A percentile compares a stretch with the other conserved stretches of the same genome.
These are phyloP conservation scores for Orobanche coerulescens DNA, from an alignment of 257 asterid genomes.

Conservation along the genomic window DNA sequence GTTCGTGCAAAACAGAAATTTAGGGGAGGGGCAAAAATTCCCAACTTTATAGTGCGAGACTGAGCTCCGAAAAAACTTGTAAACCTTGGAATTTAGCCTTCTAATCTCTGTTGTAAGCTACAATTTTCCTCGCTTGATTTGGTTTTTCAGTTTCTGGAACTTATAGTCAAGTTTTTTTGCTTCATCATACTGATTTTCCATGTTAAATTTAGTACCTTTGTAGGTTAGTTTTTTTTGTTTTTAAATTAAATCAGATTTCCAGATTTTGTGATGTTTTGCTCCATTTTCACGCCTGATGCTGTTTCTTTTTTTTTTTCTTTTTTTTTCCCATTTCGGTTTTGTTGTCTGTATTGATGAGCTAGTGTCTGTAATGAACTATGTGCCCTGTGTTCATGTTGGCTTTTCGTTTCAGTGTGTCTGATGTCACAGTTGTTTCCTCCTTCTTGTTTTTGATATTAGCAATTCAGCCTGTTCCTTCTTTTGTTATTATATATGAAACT, in stretches of 20 bases:
- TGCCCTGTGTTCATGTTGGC: background rate
- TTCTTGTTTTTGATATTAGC: too few relatives aligned
- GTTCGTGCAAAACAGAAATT: slow-evolving; percentile 18
- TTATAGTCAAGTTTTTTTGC: background rate
- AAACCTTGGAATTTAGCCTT: slow-evolving; percentile 16
- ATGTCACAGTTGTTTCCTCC: too few relatives aligned
- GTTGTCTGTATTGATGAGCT: slow-evolving; percentile 4
- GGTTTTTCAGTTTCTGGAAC: slow-evolving; percentile 5
- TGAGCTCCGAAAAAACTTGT: slow-evolving; percentile 25
- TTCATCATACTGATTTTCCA: background rate
- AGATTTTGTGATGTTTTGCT: slow-evolving; percentile 7
- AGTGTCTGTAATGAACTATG: slow-evolving; percentile 3
- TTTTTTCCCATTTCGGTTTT: too few relatives aligned
- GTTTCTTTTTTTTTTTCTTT: too few relatives aligned
- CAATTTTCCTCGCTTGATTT: background rate
- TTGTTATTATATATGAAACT: background rate
- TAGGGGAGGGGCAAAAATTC: background rate
- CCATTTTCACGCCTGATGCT: background rate
- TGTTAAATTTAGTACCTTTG: background rate
- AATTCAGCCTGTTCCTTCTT: too few relatives aligned
- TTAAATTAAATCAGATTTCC: background rate
- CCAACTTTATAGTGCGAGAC: slow-evolving; percentile 6
- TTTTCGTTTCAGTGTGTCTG: too few relatives aligned
- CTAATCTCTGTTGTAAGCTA: slow-evolving; percentile 31
- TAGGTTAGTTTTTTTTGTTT: slow-evolving; percentile 40